These are phyloP conservation scores for Arthrocladium fulminans DNA, from an alignment of 2,329 filamentous ascomycete species.

Conservation along the genomic window DNA sequence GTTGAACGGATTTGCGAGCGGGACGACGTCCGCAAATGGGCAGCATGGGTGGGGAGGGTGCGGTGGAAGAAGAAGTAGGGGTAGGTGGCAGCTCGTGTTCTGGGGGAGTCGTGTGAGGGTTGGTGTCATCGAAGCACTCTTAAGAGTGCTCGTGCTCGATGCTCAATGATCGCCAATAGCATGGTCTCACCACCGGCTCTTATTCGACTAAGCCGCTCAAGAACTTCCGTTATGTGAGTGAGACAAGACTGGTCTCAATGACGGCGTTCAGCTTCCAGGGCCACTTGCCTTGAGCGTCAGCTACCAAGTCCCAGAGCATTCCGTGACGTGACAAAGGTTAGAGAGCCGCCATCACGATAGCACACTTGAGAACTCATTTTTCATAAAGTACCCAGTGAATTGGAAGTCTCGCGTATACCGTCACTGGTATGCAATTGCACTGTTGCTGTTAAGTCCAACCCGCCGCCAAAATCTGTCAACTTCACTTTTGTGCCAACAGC, in stretches of 20 bases:
- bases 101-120: background rate
- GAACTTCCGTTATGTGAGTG: no score
- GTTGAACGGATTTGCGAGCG: conserved; percentile 61
- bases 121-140: no score
- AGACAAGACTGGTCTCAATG: no score
- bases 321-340: no score
- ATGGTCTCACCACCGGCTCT: no score
- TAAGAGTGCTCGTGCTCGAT: no score
- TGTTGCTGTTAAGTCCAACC: background rate
- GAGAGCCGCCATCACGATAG: no score
- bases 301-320: no score
- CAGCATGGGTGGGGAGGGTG: conserved; percentile 61
- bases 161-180: no score
- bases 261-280: no score
- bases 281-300: no score
- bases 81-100: conserved; percentile 8
- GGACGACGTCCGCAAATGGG: conserved; percentile 64
- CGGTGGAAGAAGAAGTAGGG: conserved; percentile 58
- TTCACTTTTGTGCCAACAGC: background rate
- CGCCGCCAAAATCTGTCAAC: background rate
- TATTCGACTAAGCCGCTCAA: no score
- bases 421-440: background rate
- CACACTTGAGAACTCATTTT: background rate
- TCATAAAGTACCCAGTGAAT: background rate
- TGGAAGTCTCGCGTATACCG: background rate